Conservation (phyloP, 2,329 filamentous ascomycete genomes). For the Sarocladium kiliense region DNA sequence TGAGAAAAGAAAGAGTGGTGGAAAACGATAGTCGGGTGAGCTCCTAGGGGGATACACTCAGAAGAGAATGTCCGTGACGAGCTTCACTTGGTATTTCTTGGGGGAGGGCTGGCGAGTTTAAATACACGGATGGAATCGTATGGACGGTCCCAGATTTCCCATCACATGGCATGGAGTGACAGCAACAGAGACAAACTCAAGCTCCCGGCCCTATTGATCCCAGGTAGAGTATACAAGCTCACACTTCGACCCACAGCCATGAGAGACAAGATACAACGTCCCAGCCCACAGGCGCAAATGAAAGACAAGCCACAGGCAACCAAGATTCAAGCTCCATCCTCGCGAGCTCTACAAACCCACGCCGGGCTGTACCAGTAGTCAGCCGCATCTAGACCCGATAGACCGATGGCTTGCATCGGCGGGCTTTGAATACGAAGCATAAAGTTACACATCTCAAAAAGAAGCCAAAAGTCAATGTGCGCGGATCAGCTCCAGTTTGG, state of each 20-base stretch:
- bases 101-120: not conserved
- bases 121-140: not conserved
- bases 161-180: not conserved
- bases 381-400: slow-evolving; percentile 6
- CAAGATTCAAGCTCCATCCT: no score
- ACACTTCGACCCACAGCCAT: not conserved
- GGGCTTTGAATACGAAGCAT: slow-evolving; percentile 2
- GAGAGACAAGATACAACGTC: not conserved
- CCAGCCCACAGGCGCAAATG: not conserved
- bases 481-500: not conserved
- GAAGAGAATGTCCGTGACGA: slow-evolving; percentile 1
- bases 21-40: not conserved
- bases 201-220: not conserved
- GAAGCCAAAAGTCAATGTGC: not conserved
- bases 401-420: slow-evolving; percentile 7
- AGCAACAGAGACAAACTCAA: not conserved
- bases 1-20: not conserved
- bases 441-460: slow-evolving; percentile 4
- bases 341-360: not conserved
- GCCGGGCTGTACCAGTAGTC: not conserved
- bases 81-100: not conserved
- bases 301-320: not conserved
- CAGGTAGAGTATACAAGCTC: not conserved
- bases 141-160: not conserved
- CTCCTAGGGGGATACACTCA: not conserved